These are phyloP conservation scores for Fusarium coicis DNA, from an alignment of 2,329 filamentous ascomycete species.

Conservation along the genomic window DNA sequence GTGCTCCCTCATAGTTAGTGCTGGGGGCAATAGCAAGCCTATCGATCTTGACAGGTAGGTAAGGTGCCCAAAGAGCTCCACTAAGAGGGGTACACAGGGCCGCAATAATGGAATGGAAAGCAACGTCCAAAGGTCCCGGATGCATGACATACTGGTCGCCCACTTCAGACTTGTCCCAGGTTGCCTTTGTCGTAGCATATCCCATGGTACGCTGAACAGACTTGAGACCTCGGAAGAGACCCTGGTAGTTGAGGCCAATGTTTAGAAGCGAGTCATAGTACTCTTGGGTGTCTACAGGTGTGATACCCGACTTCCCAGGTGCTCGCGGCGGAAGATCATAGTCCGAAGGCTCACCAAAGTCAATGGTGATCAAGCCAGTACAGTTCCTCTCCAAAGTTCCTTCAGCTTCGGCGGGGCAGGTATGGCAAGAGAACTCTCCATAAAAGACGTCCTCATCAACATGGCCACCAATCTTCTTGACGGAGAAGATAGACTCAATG, in stretches of 20 bases:
- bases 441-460: not conserved
- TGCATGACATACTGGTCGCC: not conserved
- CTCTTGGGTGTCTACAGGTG: not conserved
- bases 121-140: not conserved
- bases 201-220: not conserved
- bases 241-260: not conserved
- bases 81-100: not conserved
- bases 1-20: not conserved
- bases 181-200: slow-evolving; percentile 1
- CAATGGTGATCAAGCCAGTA: not conserved
- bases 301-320: not conserved
- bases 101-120: not conserved
- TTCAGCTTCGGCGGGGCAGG: not conserved
- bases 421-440: slow-evolving; percentile 2
- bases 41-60: not conserved
- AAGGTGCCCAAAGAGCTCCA: not conserved
- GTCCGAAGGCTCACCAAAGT: not conserved
- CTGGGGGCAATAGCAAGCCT: not conserved
- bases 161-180: not conserved
- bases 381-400: not conserved
- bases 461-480: not conserved
- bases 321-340: not conserved
- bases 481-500: slow-evolving; percentile 1
- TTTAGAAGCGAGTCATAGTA: not conserved
- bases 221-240: not conserved